phyloP scores from a whole-genome alignment of 2,329 filamentous ascomycete species.

The Didymella arachidicola region DNA sequence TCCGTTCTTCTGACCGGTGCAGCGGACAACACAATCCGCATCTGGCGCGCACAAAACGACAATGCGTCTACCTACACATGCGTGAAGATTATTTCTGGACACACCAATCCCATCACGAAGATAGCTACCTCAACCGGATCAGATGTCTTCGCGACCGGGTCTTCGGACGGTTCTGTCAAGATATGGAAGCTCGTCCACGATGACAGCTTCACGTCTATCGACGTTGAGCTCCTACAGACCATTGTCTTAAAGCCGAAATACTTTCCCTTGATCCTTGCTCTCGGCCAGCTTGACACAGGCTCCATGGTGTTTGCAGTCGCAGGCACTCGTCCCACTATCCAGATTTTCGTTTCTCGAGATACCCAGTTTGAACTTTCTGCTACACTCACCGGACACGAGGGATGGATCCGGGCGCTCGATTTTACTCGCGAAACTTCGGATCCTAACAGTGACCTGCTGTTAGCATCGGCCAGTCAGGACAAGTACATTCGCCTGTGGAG shows the following conservation, averaged over 20 bases:
- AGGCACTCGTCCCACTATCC: conserved; percentile 82
- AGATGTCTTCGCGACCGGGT: conserved; percentile 64
- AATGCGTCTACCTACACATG: conserved; percentile 49
- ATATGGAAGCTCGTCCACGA: conserved; percentile 69
- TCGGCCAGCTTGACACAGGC: conserved; percentile 66
- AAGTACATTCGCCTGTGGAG: conserved; percentile 97
- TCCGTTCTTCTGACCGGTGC: conserved; percentile 78
- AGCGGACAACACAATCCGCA: conserved; percentile 76
- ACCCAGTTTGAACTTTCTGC: conserved; percentile 73
- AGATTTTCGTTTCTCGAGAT: conserved; percentile 73
- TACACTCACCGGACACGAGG: conserved; percentile 87
- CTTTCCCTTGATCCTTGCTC: conserved; percentile 79
- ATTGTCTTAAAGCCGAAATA: conserved; percentile 78
- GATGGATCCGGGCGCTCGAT: conserved; percentile 87
- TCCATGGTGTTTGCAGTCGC: conserved; percentile 79
- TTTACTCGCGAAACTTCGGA: conserved; percentile 71
- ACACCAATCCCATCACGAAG: conserved; percentile 77
- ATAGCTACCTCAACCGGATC: conserved; percentile 58
- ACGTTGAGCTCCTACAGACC: conserved; percentile 53
- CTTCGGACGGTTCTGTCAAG: conserved; percentile 69
- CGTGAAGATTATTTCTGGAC: conserved; percentile 65
- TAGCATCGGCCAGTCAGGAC: conserved; percentile 95
- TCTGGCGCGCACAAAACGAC: conserved; percentile 60
- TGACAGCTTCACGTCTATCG: conserved; percentile 36
- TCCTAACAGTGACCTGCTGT: conserved; percentile 71